These are phyloP conservation scores for Oemleria cerasiformis DNA, from an alignment of 306 rosid genomes.

Conservation along the genomic window DNA sequence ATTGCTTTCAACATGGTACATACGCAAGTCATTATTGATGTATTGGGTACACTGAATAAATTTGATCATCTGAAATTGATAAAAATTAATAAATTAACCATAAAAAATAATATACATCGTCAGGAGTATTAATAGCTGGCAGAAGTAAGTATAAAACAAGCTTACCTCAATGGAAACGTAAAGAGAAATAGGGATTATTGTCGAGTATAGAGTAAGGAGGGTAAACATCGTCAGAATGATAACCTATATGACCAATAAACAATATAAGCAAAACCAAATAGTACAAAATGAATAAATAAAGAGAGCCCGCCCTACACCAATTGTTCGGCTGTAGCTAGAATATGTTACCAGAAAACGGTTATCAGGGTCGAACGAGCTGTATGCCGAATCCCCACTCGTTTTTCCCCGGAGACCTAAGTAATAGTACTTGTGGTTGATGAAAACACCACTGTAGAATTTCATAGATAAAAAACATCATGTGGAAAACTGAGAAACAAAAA, in stretches of 20 bases:
- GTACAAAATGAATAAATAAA: background rate
- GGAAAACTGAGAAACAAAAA: background rate
- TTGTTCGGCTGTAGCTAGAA: constrained; percentile 27
- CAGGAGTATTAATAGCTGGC: constrained; percentile 20
- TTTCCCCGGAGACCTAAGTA: constrained; percentile 61
- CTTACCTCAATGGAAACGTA: constrained; percentile 97
- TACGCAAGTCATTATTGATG: constrained; percentile 84
- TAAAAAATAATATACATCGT: constrained; percentile 8
- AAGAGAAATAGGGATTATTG: constrained; percentile 95
- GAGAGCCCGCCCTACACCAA: constrained; percentile 5
- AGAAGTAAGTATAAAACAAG: constrained; percentile 14
- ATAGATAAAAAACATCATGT: constrained; percentile 20
- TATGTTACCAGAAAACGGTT: constrained; percentile 72
- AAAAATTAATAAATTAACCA: constrained; percentile 25
- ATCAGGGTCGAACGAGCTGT: constrained; percentile 56
- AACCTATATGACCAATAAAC: constrained; percentile 56
- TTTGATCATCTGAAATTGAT: constrained; percentile 79
- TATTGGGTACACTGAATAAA: constrained; percentile 93
- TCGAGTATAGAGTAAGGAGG: constrained; percentile 82
- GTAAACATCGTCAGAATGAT: constrained; percentile 84
- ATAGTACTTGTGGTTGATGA: constrained; percentile 65
- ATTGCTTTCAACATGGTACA: constrained; percentile 85
- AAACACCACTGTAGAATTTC: constrained; percentile 62
- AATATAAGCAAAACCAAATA: constrained; percentile 26
- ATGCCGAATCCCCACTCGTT: background rate